A percentile compares a stretch with the other conserved stretches of the same genome.
These are phyloP conservation scores for Fragaria vesca DNA, from an alignment of 306 rosid genomes.

Conservation along the genomic window DNA sequence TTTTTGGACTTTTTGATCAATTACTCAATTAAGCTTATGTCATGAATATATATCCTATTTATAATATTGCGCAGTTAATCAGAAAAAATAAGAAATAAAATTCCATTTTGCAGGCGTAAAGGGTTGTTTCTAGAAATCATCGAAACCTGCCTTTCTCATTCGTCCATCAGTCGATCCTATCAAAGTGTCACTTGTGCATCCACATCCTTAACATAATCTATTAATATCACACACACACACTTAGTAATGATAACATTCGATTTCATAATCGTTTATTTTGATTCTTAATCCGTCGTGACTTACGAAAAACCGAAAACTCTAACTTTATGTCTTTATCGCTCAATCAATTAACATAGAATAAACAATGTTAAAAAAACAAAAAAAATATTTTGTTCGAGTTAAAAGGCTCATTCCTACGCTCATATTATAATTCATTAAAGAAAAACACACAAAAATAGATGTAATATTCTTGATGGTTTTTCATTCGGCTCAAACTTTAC, in stretches of 20 bases:
- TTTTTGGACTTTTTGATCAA: neutral
- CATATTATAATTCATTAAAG: no score
- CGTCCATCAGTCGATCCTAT: conserved; percentile 16
- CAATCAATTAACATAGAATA: no score
- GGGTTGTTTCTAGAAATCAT: conserved; percentile 27
- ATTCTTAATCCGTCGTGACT: no score
- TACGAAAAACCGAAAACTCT: no score
- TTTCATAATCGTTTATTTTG: accelerated
- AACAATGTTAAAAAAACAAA: no score
- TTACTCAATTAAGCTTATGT: neutral
- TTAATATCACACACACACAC: neutral
- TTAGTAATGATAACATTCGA: no score
- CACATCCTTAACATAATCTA: neutral
- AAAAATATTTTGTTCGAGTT: no score
- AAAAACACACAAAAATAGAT: no score
- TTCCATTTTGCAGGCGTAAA: conserved; percentile 13
- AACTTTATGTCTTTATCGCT: no score
- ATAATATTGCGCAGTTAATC: conserved; percentile 5
- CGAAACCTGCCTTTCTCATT: neutral
- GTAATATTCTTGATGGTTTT: no score
- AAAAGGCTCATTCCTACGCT: no score
- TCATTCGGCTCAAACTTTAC: no score
- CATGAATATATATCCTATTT: neutral
- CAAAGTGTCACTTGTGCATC: neutral
- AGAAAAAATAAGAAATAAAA: neutral